Percentiles rank a stretch among this genome's conserved stretches.
These are phyloP conservation scores for Penicillium oxalicum DNA, from an alignment of 2,329 filamentous ascomycete genomes.

Conservation along the genomic window DNA sequence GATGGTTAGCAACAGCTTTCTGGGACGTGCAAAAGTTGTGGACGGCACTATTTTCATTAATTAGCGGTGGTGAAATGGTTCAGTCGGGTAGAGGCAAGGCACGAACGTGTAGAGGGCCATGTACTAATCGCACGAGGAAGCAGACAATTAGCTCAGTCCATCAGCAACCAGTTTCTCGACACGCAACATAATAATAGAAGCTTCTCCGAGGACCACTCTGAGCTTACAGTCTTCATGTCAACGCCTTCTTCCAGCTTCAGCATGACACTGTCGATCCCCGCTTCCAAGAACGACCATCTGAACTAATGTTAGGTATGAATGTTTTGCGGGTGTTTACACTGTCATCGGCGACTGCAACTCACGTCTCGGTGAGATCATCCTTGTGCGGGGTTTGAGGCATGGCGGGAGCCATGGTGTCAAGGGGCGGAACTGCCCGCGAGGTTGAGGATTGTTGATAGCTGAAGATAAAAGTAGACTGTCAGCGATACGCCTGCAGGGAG, in stretches of 20 bases:
- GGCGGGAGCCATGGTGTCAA: constrained; percentile 30
- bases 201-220: not conserved
- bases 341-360: constrained; percentile 28
- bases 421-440: not conserved
- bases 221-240: constrained; percentile 73
- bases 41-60: constrained; percentile 58
- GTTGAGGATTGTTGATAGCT: constrained; percentile 1
- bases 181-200: not conserved
- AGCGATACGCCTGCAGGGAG: not conserved
- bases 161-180: too few relatives aligned
- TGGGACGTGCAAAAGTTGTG: constrained; percentile 99
- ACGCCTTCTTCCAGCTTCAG: constrained; percentile 83
- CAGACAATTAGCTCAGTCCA: constrained; percentile 11
- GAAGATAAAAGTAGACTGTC: not conserved
- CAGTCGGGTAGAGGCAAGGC: not conserved
- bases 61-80: constrained; percentile 21
- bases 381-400: constrained; percentile 47
- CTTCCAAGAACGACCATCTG: constrained; percentile 86
- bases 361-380: constrained; percentile 58
- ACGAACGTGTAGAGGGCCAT: constrained; percentile 89
- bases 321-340: not conserved
- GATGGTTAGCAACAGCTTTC: constrained; percentile 67
- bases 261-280: constrained; percentile 90
- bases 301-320: constrained; percentile 16
- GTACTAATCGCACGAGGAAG: constrained; percentile 50